Evolutionary conservation across 306 rosid genomes (phyloP).

Genomic region (Gastrolobium villosum): DNA sequence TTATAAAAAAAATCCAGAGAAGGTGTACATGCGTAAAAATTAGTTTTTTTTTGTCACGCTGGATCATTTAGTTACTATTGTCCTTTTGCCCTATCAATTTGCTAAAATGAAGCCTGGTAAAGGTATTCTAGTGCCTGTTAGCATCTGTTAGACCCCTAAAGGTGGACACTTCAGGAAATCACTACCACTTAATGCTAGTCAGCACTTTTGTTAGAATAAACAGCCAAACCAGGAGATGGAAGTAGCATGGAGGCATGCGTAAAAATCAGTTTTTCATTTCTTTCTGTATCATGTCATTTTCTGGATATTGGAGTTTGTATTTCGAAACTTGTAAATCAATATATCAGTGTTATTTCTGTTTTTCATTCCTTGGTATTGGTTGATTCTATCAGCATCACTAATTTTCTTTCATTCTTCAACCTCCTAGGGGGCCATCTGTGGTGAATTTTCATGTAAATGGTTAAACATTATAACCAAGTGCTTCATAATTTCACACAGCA

Average conservation of each 20-base stretch:
- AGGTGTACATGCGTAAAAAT: neutral
- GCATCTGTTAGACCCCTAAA: neutral
- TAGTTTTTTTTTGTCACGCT: neutral
- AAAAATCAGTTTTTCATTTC: no score
- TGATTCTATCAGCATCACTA: conserved; percentile 7
- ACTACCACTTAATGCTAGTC: no score
- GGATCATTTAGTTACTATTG: conserved; percentile 24
- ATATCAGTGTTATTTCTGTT: no score
- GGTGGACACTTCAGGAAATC: no score
- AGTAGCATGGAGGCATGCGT: no score
- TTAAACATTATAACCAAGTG: conserved; percentile 23
- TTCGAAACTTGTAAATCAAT: no score
- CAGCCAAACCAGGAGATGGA: no score
- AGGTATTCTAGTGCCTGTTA: neutral
- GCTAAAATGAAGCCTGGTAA: conserved; percentile 9
- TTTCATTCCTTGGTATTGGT: no score
- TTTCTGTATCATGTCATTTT: no score
- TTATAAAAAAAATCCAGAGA: neutral
- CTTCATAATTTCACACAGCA: conserved; percentile 20
- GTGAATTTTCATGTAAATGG: conserved; percentile 26
- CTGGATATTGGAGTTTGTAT: no score
- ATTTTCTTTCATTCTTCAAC: conserved; percentile 40
- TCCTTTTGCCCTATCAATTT: conserved; percentile 24
- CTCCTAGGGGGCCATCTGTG: neutral
- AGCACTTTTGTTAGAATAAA: no score